Evolutionary conservation across 2,329 filamentous ascomycete genomes (phyloP), one percentile per base, ranked within the genome.

Genomic region (Colletotrichum tropicicola): DNA sequence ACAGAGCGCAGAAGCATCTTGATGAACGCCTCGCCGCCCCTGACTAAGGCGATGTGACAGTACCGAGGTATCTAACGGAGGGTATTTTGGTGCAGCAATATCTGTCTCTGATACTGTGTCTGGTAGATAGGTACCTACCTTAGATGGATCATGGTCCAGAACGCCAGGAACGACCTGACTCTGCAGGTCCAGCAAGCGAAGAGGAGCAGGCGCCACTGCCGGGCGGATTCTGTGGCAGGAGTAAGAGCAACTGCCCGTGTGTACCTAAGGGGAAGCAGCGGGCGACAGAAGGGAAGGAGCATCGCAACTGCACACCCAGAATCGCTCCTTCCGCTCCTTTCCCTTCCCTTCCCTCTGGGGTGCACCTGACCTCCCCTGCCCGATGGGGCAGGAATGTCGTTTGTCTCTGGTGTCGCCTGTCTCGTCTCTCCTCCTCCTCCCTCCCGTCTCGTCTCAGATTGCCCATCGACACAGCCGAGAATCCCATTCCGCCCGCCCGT

Each of bases 401-500:
- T 5, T 21, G 5, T n/a, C n/a, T n/a, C n/a, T 15, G 52, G 8
- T 41, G 21, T 35, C 44, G 10, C 57, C 28, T 32, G n/a, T 56
- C 4, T 27, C 37, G 28, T 7, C 25, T 12, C 28, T 21, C n/a
- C 45, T 30, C 52, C 41, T 23, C 23, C 47, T 44, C 51, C 52
- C 30, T 52, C 30, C 28, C 37, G 52, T 47, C 35, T 32, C 55
- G 54, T 47, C 54, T 45, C 45, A 59, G 45, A 57, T 27, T 41
- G n/a, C n/a, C 37, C 25, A 28, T 13, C n/a, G 8, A 6, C 52
- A 28, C 39, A 39, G 19, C 53, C 27, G 21, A n/a, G 17, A 30
- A 39, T 27, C 23, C 51, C 25, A 58, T 51, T 43, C 53, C 45
- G 17, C 44, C 56, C 30, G 54, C 6, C 39, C 54, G 54, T 63